Evolutionary conservation across 129 eudicot genomes (phyloP), one percentile per base, ranked within the genome.

Genomic region (Deinandra increscens): DNA sequence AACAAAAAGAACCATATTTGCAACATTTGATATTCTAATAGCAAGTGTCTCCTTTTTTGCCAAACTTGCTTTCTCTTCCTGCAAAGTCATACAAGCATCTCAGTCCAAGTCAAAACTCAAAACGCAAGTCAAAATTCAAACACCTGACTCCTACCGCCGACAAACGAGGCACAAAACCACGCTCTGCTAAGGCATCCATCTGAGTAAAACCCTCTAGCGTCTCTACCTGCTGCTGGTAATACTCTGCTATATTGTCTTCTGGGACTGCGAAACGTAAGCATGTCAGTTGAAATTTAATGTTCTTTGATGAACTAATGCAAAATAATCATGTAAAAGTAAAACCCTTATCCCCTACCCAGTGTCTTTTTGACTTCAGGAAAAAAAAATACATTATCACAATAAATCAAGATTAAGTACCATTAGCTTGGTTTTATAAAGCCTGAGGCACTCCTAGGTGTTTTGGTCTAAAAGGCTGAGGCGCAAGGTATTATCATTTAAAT

Each of bases 171-270:
- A 89, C 63, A 70, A 82, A 89, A 49, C 96, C 96, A 80, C 96
- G 96, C 31, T 86, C 90, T 70, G 93, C 88, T 56, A 89, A 78
- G 9, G 76, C 88, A 73, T 89, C 96, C 96, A 89, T 89, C 72
- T 89, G 88, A 70, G 78, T 89, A 71, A 89, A 89, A 9, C 96
- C 96, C 78, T 89, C 96, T 61, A 86, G 73, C 79, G 71, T 86
- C 82, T 89, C 90, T 61, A 89, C 93, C 66, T 89, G 96, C 71
- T 89, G 96, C 75, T 86, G 96, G 77, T 89, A 89, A 75, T 89
- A 89, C 60, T 86, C 96, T 3, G 93, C 93, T 36, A 89, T 82
- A 60, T 75, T 74, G 73, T 89, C 96, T 78, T 89, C 96, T 37
- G 83, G 83, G 31, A 80, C 93, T 89, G 84, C 11, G 19, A 72